These are phyloP conservation scores for Mediolabrus comicus DNA, from an alignment of 108 stramenopile genomes.

Conservation along the genomic window DNA sequence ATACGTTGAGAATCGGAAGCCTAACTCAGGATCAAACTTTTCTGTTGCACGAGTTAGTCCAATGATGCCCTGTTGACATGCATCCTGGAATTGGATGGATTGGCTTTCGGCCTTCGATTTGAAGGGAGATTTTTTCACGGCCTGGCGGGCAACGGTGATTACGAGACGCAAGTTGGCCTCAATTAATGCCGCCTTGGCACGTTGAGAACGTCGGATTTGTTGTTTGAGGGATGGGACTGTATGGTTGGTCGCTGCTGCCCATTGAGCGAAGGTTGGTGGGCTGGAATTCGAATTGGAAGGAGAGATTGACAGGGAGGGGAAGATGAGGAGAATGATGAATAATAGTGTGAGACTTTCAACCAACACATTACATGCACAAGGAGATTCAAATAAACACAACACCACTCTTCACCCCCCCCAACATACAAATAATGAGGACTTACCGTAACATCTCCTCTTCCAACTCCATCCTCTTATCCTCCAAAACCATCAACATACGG, in stretches of 20 bases:
- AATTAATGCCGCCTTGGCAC: slow-evolving; percentile 62
- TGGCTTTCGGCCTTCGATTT: slow-evolving; percentile 9
- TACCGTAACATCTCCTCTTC: slow-evolving; percentile 42
- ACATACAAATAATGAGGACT: too few species aligned
- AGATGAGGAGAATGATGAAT: neutral
- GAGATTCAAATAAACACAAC: neutral
- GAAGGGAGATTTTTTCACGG: slow-evolving; percentile 44
- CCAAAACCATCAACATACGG: slow-evolving; percentile 44
- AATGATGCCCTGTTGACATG: slow-evolving; percentile 83
- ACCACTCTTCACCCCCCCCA: too few species aligned
- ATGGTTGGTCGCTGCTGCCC: slow-evolving; percentile 49
- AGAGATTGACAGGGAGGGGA: neutral
- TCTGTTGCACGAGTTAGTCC: slow-evolving; percentile 79
- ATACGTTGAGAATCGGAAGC: slow-evolving; percentile 86
- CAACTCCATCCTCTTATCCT: slow-evolving; percentile 39
- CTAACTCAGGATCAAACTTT: slow-evolving; percentile 81
- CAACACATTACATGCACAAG: neutral
- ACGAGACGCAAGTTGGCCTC: slow-evolving; percentile 71
- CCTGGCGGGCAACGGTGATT: slow-evolving; percentile 65
- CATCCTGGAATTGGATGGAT: slow-evolving; percentile 66
- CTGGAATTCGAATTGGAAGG: slow-evolving; percentile 10
- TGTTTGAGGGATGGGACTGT: slow-evolving; percentile 54
- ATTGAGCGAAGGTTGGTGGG: slow-evolving; percentile 58
- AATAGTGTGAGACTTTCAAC: slow-evolving; percentile 1
- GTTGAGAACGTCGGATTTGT: slow-evolving; percentile 61